Evolutionary conservation across 2,329 filamentous ascomycete species (phyloP).

Genomic region (Cryphonectria carpinicola): DNA sequence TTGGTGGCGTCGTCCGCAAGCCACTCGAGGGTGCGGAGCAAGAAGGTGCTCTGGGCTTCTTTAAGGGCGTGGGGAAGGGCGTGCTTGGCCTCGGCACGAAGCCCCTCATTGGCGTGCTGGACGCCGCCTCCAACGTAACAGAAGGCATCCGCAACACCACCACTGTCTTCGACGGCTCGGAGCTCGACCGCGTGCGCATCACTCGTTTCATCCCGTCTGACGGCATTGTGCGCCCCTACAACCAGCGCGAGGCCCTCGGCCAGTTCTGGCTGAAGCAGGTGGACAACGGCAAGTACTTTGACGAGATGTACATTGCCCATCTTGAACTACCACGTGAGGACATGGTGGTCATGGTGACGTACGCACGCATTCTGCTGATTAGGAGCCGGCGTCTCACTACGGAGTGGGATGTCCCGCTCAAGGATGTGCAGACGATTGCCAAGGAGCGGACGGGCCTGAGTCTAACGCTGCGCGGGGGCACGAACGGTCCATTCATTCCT

Average conservation of each 20-base stretch:
- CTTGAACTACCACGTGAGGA: slow-evolving; percentile 88
- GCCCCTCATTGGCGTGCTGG: slow-evolving; percentile 93
- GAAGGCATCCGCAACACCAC: slow-evolving; percentile 99
- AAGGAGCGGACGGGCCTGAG: slow-evolving; percentile 96
- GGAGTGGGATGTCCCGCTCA: slow-evolving; percentile 96
- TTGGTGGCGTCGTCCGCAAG: slow-evolving; percentile 90
- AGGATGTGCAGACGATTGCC: slow-evolving; percentile 94
- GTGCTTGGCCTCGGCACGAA: slow-evolving; percentile 94
- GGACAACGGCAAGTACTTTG: slow-evolving; percentile 96
- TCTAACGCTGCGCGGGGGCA: slow-evolving; percentile 83
- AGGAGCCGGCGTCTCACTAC: slow-evolving; percentile 81
- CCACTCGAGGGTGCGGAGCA: slow-evolving; percentile 95
- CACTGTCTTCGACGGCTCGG: slow-evolving; percentile 93
- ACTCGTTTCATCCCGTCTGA: slow-evolving; percentile 91
- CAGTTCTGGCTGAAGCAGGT: slow-evolving; percentile 99
- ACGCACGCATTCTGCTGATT: slow-evolving; percentile 85
- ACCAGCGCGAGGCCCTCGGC: slow-evolving; percentile 89
- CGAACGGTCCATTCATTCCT: slow-evolving; percentile 92
- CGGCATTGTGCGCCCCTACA: slow-evolving; percentile 93
- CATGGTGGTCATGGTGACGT: slow-evolving; percentile 88
- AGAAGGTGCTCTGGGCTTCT: slow-evolving; percentile 90
- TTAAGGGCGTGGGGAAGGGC: slow-evolving; percentile 97
- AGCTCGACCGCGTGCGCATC: slow-evolving; percentile 91
- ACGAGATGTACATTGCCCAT: slow-evolving; percentile 96
- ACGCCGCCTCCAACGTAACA: slow-evolving; percentile 94